Base-by-base conservation (phyloP, 2,329 filamentous ascomycete species). In the Colletotrichum lentis region DNA sequence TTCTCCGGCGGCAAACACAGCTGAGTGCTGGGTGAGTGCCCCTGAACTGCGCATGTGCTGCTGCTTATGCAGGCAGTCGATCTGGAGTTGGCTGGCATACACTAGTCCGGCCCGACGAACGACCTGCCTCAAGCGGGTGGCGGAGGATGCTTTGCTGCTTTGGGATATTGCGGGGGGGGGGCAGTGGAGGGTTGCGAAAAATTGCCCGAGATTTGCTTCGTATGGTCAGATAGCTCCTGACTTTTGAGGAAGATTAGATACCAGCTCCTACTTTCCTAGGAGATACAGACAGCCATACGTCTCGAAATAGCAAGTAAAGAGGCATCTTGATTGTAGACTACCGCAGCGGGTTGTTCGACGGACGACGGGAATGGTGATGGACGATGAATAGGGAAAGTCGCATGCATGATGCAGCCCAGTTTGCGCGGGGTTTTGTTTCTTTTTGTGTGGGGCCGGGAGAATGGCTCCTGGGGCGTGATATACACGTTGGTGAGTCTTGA, bases 141-240 rank as follows among this genome's bases (percentile, higher is more conserved):
- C 50, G 16, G 35, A 37, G n/a, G 22, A 35, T 22, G n/a, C 39
- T 46, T 43, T 60, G 35, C 41, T 41, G 11, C 43, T 39, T 18
- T 49, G 27, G 56, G 16, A 37, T 50, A 22, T 54, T 64, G 60
- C 54, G 49, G 65, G 65, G 54, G 11, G n/a, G 7, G 65, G 54
- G 11, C 22, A 12, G 20, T 31, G 20, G 3, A 44, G 47, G 41
- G 49, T 56, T 20, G 47, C 22, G 22, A 41, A 54, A 18, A 60
- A 68, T 60, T 60, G 62, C 49, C 54, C 61, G 65, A 68, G 46
- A 64, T 68, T 64, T 31, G 49, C 49, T 64, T 67, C 60, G 64
- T 55, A 54, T 55, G 35, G 43, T 27, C 54, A 59, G 43, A 56
- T 55, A 58, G 39, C 39, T 56, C 2, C 39, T 39, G 16, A 46